These are phyloP conservation scores for Lignosus rhinocerotis DNA, from an alignment of 1,284 basidiomycete species.

Conservation along the genomic window DNA sequence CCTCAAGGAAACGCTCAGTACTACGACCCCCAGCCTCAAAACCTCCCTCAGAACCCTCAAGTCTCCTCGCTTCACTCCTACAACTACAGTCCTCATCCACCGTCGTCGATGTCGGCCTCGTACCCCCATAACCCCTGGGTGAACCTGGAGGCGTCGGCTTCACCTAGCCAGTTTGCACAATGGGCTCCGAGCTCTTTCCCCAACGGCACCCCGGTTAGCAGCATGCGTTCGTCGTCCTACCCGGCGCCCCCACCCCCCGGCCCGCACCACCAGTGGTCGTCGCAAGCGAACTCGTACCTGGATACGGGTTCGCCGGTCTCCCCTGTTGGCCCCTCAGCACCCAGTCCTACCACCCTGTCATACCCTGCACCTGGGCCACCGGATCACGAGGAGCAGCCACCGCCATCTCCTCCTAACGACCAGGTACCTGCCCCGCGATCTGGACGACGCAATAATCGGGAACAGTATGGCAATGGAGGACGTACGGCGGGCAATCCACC, in stretches of 20 bases:
- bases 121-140: slow-evolving; percentile 55
- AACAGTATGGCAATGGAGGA: slow-evolving; percentile 33
- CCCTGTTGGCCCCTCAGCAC: slow-evolving; percentile 23
- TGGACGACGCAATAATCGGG: slow-evolving; percentile 47
- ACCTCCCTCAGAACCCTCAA: slow-evolving; percentile 42
- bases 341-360: slow-evolving; percentile 22
- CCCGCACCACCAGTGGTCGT: slow-evolving; percentile 32
- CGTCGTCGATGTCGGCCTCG: slow-evolving; percentile 37
- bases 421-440: slow-evolving; percentile 65
- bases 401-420: slow-evolving; percentile 40
- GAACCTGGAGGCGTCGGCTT: slow-evolving; percentile 37
- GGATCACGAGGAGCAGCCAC: slow-evolving; percentile 21
- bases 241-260: slow-evolving; percentile 32
- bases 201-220: slow-evolving; percentile 40
- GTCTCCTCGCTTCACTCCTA: slow-evolving; percentile 32
- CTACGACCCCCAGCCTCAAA: slow-evolving; percentile 47
- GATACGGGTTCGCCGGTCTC: slow-evolving; percentile 23
- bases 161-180: slow-evolving; percentile 37
- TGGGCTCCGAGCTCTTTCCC: slow-evolving; percentile 41
- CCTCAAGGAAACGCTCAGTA: slow-evolving; percentile 40
- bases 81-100: slow-evolving; percentile 40
- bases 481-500: slow-evolving; percentile 60
- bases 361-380: slow-evolving; percentile 21
- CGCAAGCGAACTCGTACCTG: slow-evolving; percentile 31
- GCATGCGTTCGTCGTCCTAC: slow-evolving; percentile 50